A percentile compares a stretch with the other conserved stretches of the same genome.
phyloP scores from a whole-genome alignment of 1,139 yeast species.

The Magnusiomyces suaveolens region DNA sequence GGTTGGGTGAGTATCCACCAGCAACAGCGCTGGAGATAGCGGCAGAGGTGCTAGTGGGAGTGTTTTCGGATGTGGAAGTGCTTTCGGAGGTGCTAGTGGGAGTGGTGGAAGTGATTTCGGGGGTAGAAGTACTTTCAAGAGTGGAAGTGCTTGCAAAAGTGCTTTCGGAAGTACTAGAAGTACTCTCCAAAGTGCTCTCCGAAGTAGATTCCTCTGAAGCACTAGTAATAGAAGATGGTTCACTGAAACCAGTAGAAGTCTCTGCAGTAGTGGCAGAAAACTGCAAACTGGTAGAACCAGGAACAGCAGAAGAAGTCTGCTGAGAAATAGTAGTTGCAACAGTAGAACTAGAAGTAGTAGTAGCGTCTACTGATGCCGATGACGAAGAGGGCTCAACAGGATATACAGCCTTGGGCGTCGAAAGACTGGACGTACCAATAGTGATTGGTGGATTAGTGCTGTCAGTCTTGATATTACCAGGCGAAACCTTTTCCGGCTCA shows the following conservation, averaged over 20 bases:
- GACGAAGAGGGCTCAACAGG: conserved; percentile 8
- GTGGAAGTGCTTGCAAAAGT: background rate
- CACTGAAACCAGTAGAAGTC: conserved; percentile 8
- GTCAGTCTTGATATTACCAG: conserved; percentile 1
- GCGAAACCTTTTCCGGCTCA: conserved; percentile 27
- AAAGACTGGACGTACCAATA: conserved; percentile 21
- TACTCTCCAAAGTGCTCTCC: conserved; percentile 3
- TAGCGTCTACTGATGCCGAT: conserved; percentile 2
- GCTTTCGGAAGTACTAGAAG: background rate
- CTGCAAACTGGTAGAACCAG: conserved; percentile 11
- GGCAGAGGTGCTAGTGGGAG: conserved; percentile 31
- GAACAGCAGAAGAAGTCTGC: conserved; percentile 9
- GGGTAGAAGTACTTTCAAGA: background rate
- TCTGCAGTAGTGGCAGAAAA: conserved; percentile 10
- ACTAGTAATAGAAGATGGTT: conserved; percentile 13
- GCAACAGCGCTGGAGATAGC: conserved; percentile 8
- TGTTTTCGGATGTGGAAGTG: conserved; percentile 31
- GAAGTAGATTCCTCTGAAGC: background rate
- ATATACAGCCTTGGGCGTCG: conserved; percentile 18
- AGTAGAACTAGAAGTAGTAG: conserved; percentile 11
- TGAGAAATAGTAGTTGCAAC: conserved; percentile 10
- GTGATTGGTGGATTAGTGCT: conserved; percentile 19
- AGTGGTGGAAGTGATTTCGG: background rate
- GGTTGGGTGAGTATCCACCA: conserved; percentile 20
- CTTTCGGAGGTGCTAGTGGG: conserved; percentile 13